Percentiles rank a stretch among this genome's conserved stretches.
phyloP scores from a whole-genome alignment of 345 rosid species.

The Populus alba region DNA sequence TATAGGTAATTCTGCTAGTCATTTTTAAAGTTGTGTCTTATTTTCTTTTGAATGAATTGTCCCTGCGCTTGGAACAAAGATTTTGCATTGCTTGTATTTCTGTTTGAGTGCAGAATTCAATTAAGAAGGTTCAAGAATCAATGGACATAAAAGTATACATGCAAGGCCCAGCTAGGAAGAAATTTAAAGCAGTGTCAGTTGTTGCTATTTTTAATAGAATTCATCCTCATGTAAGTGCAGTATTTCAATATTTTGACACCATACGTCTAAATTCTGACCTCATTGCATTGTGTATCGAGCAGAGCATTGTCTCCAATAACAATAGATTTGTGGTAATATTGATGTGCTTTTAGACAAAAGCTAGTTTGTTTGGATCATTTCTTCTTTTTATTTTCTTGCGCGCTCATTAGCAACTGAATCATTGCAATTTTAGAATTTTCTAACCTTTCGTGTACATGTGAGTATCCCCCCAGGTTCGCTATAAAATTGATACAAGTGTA shows the following conservation, averaged over 20 bases:
- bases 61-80: background rate
- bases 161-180: background rate
- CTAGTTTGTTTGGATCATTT: background rate
- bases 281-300: background rate
- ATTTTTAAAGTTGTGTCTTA: background rate
- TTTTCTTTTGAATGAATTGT: background rate
- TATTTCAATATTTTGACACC: background rate
- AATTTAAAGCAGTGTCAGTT: background rate
- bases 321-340: background rate
- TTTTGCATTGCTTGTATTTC: background rate
- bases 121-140: background rate
- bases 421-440: background rate
- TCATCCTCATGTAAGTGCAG: background rate
- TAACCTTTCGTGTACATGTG: slow-evolving; percentile 6
- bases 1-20: background rate
- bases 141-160: background rate
- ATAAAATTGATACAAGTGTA: slow-evolving; percentile 1
- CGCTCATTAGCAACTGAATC: slow-evolving; percentile 10
- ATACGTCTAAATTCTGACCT: background rate
- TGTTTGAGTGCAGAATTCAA: background rate
- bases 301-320: background rate
- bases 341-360: background rate
- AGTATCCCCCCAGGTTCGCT: slow-evolving; percentile 8
- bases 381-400: slow-evolving; percentile 11
- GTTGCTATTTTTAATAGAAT: no score